Evolutionary conservation across 352 stramenopile species (phyloP).

Genomic region (Globisporangium middletonii): DNA sequence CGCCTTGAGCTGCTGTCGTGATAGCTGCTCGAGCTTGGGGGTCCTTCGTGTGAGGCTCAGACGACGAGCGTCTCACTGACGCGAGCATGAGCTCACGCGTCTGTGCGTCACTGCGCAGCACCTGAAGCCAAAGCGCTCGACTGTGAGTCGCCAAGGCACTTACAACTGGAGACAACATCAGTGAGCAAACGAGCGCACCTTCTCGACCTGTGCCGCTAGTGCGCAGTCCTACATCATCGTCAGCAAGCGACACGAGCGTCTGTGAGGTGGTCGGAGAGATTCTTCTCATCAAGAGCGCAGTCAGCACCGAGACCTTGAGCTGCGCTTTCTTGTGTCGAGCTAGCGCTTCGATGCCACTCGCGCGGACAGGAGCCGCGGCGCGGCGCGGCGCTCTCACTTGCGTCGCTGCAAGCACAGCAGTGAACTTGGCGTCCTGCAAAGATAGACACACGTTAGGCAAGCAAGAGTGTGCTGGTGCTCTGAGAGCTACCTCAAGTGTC

Average conservation of each 20-base stretch:
- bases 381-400: constrained; percentile 3
- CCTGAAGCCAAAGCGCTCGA: constrained; percentile 7
- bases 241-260: neutral
- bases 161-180: neutral
- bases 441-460: neutral
- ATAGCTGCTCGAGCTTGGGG: neutral
- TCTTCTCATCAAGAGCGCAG: neutral
- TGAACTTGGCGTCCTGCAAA: constrained; percentile 30
- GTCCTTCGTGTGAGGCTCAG: neutral
- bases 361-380: neutral
- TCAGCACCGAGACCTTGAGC: constrained; percentile 1
- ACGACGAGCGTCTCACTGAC: constrained; percentile 2
- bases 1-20: constrained; percentile 8
- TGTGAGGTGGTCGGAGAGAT: neutral
- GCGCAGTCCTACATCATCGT: constrained; percentile 13
- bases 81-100: constrained; percentile 34
- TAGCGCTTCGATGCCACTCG: neutral
- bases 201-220: constrained; percentile 27
- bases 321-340: neutral
- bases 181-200: constrained; percentile 14
- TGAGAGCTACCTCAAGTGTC: neutral
- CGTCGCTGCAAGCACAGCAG: constrained; percentile 24
- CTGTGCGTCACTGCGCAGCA: constrained; percentile 26
- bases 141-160: neutral
- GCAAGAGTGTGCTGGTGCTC: neutral